Base-by-base conservation (phyloP, 1,284 basidiomycete species). In the Leccinum pseudoinsigne region DNA sequence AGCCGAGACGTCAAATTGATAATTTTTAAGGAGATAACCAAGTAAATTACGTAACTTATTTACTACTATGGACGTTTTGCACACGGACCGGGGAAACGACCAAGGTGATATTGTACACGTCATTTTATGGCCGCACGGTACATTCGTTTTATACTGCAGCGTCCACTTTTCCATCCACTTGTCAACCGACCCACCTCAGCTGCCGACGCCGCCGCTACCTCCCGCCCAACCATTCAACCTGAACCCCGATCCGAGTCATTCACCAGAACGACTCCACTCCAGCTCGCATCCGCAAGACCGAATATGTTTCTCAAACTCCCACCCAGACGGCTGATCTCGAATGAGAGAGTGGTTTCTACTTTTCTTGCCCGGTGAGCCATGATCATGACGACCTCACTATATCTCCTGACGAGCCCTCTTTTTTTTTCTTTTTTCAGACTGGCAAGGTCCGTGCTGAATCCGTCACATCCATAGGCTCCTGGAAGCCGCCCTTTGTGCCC, bases 401-500 rank as follows among this genome's bases (percentile, higher is more conserved):
- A 1, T 64, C 71, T 10, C 65, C 63, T 18, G 73, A 72, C n/a
- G 67, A 76, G 3, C 23, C 63, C 40, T 47, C 63, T 34, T 14
- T 63, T 1, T 50, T 66, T 59, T 34, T 34, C 31, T 34, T 34
- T 34, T 34, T 34, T 34, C 70, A 71, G 26, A 61, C 66, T 2
- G 66, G 69, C 61, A 76, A 73, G 40, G 65, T 58, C 47, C 74
- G 75, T 21, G 70, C 73, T 6, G 74, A 67, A 26, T 75, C 73
- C 40, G 34, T 69, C 58, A 69, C 71, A 4, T 75, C 73, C 38
- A 64, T 67, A 8, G 62, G 69, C 3, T 74, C 74, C 31, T 74
- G 68, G 65, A 75, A 69, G 16, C 28, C 70, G 0, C 73, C 74
- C 4, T 72, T 68, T 38, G 50, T 70, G 23, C 66, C 70, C 34